These are phyloP conservation scores for Stereum hirsutum DNA, from an alignment of 1,284 basidiomycete species.

Conservation along the genomic window DNA sequence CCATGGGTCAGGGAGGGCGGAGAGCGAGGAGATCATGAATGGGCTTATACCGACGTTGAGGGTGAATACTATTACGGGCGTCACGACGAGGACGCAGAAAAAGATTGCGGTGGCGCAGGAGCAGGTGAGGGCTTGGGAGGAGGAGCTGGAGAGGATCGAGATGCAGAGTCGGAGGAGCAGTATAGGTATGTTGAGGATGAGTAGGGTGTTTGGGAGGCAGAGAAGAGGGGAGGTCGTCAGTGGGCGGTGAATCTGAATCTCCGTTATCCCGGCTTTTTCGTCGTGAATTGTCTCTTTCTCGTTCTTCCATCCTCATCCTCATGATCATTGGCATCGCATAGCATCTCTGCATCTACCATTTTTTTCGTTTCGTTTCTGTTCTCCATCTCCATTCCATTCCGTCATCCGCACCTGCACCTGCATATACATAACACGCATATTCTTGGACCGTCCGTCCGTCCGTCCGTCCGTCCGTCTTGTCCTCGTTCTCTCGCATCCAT, in stretches of 20 bases:
- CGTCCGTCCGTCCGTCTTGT: neutral
- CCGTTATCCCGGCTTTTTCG: neutral
- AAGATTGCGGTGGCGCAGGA: slow-evolving; percentile 6
- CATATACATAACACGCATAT: neutral
- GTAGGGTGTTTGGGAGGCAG: neutral
- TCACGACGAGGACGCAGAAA: slow-evolving; percentile 2
- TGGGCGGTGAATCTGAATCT: neutral
- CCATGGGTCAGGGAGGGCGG: slow-evolving; percentile 9
- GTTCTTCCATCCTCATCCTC: too few species aligned
- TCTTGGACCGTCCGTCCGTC: neutral
- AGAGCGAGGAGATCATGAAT: slow-evolving; percentile 1
- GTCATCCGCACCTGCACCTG: too few species aligned
- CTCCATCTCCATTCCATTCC: too few species aligned
- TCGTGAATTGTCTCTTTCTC: too few species aligned
- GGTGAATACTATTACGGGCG: slow-evolving; percentile 6
- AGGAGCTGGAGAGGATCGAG: slow-evolving; percentile 66
- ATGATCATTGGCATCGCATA: neutral
- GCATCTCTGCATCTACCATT: too few species aligned
- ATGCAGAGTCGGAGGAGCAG: slow-evolving; percentile 50
- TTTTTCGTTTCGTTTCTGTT: too few species aligned
- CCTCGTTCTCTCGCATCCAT: too few species aligned
- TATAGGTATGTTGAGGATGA: neutral
- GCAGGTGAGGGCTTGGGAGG: slow-evolving; percentile 64
- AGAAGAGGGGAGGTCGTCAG: neutral
- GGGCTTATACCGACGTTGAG: slow-evolving; percentile 6